Evolutionary conservation across 2,329 filamentous ascomycete species (phyloP).

Genomic region (Achaetomium macrosporum): DNA sequence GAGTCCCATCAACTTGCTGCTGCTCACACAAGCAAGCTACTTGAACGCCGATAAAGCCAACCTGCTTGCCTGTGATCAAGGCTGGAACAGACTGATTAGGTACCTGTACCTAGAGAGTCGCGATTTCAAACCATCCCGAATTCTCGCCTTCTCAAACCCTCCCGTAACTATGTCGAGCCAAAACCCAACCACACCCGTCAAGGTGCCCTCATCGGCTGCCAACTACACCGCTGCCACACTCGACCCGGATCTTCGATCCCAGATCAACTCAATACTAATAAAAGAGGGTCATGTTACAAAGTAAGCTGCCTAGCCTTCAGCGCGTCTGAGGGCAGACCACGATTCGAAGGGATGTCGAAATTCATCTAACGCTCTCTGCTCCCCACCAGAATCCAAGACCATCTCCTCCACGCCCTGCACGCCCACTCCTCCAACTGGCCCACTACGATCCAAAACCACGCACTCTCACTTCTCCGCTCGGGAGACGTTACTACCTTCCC

Average conservation of each 20-base stretch:
- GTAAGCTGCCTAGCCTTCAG: slow-evolving; percentile 33
- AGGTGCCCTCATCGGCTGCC: slow-evolving; percentile 54
- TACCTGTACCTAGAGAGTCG: neutral
- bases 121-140: neutral
- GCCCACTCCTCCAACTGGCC: slow-evolving; percentile 58
- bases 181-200: slow-evolving; percentile 49
- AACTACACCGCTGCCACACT: slow-evolving; percentile 56
- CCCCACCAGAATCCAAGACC: slow-evolving; percentile 54
- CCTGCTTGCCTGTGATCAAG: too few species aligned
- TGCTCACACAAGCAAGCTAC: neutral
- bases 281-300: slow-evolving; percentile 54
- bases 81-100: neutral
- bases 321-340: neutral
- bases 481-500: slow-evolving; percentile 57
- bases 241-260: slow-evolving; percentile 56
- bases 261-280: slow-evolving; percentile 55
- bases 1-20: too few species aligned
- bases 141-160: neutral
- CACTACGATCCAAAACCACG: slow-evolving; percentile 53
- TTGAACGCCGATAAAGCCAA: too few species aligned
- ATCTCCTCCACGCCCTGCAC: slow-evolving; percentile 57
- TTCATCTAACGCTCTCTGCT: slow-evolving; percentile 5
- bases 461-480: slow-evolving; percentile 53
- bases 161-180: slow-evolving; percentile 23
- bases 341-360: too few species aligned